Evolutionary conservation across 2,329 filamentous ascomycete genomes (phyloP), one percentile per base, ranked within the genome.

Genomic region (Aureobasidium melanogenum): DNA sequence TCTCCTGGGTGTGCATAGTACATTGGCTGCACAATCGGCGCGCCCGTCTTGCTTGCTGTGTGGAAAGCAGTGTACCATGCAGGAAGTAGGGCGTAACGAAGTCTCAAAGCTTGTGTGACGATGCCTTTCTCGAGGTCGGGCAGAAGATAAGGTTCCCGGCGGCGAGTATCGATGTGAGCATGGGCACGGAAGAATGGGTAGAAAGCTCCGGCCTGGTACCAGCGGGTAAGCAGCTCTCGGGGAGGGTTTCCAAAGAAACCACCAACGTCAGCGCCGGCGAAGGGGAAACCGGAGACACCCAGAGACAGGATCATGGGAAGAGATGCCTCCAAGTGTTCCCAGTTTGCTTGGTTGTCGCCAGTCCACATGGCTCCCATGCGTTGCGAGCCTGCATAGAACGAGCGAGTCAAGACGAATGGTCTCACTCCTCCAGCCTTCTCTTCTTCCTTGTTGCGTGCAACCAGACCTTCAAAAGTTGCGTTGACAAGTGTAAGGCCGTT

Each of bases 111-210:
- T 63, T 93, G 85, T 0, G 91, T 90, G 69, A 96, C 89, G 72
- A 97, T 95, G 57, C 83, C 82, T 3, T 86, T 89, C 75, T 96
- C 91, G 0, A 92, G 91, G 64, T 94, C 88, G 12, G 89, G 88
- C 12, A 87, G 81, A 62, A 97, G 80, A 72, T 97, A 99, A 3
- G 94, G 94, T 76, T 99, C 94, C 57, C 94, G 88, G 28, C 94
- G 88, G 48, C 94, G 90, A 41, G 94, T 89, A 71, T 99, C 94
- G 63, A 97, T 97, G 74, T 99, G 94, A 7, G 94, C 94, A 72
- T 99, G 94, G 1, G 86, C 94, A 64, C 94, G 89, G 88, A 97
- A 96, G 80, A 97, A 99, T 8, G 94, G 94, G 73, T 97, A 97
- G 80, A 96, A 99, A 61, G 90, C 89, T 64, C 94, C 94, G 36